Conservation (phyloP, 352 stramenopile species). For the Globisporangium viniferum region DNA sequence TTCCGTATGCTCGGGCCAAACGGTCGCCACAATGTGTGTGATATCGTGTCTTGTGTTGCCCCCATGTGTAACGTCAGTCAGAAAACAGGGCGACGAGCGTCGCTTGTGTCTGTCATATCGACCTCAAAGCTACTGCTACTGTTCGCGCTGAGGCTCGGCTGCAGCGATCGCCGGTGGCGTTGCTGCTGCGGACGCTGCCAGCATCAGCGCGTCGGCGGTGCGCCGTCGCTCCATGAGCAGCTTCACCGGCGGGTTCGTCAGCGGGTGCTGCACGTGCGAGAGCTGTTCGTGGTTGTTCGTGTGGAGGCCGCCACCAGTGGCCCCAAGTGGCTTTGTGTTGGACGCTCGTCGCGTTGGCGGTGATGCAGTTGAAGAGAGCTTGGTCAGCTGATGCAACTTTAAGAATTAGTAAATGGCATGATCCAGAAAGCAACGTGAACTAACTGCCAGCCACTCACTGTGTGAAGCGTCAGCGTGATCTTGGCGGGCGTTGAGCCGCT, state of each 20-base stretch:
- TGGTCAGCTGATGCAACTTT: constrained; percentile 2
- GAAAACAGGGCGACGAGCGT: too few relatives aligned
- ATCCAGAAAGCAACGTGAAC: constrained; percentile 14
- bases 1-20: too few relatives aligned
- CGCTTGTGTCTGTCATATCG: too few relatives aligned
- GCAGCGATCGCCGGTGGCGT: background rate
- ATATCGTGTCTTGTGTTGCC: too few relatives aligned
- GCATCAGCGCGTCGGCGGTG: constrained; percentile 18
- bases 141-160: too few relatives aligned
- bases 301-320: background rate
- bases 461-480: constrained; percentile 14
- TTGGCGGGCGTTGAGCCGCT: constrained; percentile 5
- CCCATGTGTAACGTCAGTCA: too few relatives aligned
- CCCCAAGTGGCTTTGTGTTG: background rate
- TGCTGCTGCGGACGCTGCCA: background rate
- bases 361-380: background rate
- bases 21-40: too few relatives aligned
- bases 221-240: constrained; percentile 52
- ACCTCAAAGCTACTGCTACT: too few relatives aligned
- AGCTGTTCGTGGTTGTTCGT: constrained; percentile 7
- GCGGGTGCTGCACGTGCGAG: constrained; percentile 2
- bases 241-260: constrained; percentile 63
- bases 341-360: constrained; percentile 1
- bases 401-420: background rate
- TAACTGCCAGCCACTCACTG: constrained; percentile 10